Conservation (phyloP, 2,329 filamentous ascomycete species). For the Clonostachys rhizophaga region DNA sequence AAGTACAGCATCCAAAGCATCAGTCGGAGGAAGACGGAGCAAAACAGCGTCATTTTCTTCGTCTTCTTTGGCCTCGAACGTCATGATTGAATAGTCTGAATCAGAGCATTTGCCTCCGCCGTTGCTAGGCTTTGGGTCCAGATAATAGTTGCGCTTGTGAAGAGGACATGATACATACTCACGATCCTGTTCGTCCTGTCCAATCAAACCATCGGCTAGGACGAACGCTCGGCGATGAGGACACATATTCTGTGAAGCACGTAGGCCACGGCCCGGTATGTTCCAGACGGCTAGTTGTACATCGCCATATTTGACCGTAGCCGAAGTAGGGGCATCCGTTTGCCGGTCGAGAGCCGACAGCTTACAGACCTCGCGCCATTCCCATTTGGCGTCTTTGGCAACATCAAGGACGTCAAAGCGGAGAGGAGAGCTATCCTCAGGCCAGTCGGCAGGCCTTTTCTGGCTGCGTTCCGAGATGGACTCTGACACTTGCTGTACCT, state of each 20-base stretch:
- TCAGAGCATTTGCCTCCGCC: not conserved
- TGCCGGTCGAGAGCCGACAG: not conserved
- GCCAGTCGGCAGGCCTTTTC: not conserved
- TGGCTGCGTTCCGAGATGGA: not conserved
- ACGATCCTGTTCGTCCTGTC: not conserved
- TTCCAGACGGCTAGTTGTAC: slow-evolving; percentile 88
- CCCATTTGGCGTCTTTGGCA: not conserved
- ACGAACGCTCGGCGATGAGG: slow-evolving; percentile 88
- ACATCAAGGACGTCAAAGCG: not conserved
- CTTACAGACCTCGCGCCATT: not conserved
- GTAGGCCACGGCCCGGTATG: slow-evolving; percentile 67
- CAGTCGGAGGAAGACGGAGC: not conserved
- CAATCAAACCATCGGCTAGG: slow-evolving; percentile 66
- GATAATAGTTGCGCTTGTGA: not conserved
- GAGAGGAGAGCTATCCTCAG: not conserved
- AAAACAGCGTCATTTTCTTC: not conserved
- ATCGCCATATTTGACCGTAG: slow-evolving; percentile 79
- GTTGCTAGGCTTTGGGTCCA: not conserved
- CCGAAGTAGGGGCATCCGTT: slow-evolving; percentile 58
- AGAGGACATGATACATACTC: not conserved
- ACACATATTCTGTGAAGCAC: slow-evolving; percentile 91
- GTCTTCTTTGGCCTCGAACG: not conserved
- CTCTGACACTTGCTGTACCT: not conserved
- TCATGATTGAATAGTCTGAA: not conserved
- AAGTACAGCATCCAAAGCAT: not conserved